Conservation (phyloP, 352 stramenopile species). For the Phytophthora capsici region DNA sequence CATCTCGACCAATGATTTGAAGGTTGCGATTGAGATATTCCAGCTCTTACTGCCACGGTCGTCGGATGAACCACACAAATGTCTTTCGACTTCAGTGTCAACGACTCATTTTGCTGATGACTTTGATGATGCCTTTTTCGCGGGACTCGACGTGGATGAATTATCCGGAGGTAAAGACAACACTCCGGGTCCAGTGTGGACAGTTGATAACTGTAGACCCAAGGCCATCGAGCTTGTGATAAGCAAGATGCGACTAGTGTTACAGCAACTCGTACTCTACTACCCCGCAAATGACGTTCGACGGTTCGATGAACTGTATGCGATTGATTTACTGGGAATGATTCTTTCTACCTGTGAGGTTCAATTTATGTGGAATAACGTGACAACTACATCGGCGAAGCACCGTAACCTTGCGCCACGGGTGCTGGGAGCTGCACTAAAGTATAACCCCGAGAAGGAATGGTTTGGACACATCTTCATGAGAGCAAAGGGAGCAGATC, state of each 20-base stretch:
- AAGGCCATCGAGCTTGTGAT: slow-evolving; percentile 37
- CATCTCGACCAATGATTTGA: slow-evolving; percentile 42
- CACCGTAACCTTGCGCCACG: slow-evolving; percentile 60
- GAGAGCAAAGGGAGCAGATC: slow-evolving; percentile 57
- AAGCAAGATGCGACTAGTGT: slow-evolving; percentile 41
- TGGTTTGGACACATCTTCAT: slow-evolving; percentile 75
- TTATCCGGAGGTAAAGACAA: background rate
- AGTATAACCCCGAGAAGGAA: slow-evolving; percentile 62
- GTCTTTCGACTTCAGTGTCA: slow-evolving; percentile 15
- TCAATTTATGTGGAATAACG: slow-evolving; percentile 66
- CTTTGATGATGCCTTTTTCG: slow-evolving; percentile 18
- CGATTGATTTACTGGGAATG: slow-evolving; percentile 69
- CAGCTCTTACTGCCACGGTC: slow-evolving; percentile 47
- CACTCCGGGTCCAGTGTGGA: slow-evolving; percentile 16
- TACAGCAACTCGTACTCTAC: slow-evolving; percentile 69
- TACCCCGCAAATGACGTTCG: slow-evolving; percentile 40
- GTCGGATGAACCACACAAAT: slow-evolving; percentile 37
- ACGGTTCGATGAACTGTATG: slow-evolving; percentile 62
- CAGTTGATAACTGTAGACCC: slow-evolving; percentile 33
- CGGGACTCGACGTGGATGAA: background rate
- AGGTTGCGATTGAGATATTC: slow-evolving; percentile 63
- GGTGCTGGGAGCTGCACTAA: slow-evolving; percentile 62
- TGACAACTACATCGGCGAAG: slow-evolving; percentile 49
- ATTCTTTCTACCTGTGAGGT: slow-evolving; percentile 66
- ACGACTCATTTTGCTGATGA: slow-evolving; percentile 50